Conservation (phyloP, 2,329 filamentous ascomycete species). For the Aphanoascus verrucosus region DNA sequence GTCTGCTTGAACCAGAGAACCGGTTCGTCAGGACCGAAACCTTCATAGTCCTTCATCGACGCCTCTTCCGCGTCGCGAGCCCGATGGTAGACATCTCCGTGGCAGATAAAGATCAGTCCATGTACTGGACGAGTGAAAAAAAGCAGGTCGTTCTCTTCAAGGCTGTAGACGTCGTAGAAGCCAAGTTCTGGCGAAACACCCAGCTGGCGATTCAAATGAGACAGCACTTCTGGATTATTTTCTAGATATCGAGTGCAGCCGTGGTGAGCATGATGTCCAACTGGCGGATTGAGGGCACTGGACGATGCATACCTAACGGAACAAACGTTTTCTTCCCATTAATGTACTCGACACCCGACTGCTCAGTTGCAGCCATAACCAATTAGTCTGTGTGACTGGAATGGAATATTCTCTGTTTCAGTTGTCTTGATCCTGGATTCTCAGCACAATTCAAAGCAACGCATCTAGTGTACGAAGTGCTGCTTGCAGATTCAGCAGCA, state of each 20-base stretch:
- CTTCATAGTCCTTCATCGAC: conserved; percentile 35
- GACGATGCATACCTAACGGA: conserved; percentile 21
- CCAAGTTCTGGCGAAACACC: conserved; percentile 38
- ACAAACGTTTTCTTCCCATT: conserved; percentile 27
- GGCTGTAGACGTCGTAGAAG: conserved; percentile 46
- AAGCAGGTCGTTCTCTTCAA: conserved; percentile 42
- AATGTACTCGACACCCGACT: conserved; percentile 16
- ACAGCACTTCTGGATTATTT: conserved; percentile 48
- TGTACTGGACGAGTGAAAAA: conserved; percentile 42
- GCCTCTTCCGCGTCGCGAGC: conserved; percentile 36
- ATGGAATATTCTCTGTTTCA: not conserved
- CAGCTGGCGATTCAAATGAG: conserved; percentile 40
- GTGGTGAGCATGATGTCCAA: not conserved
- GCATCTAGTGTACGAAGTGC: not conserved
- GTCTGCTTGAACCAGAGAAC: conserved; percentile 51
- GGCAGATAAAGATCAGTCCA: conserved; percentile 44
- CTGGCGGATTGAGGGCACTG: not conserved
- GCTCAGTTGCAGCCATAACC: conserved; percentile 10
- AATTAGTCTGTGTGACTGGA: not conserved
- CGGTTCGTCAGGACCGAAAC: conserved; percentile 40
- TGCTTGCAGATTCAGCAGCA: too few relatives aligned
- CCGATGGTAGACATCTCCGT: conserved; percentile 32
- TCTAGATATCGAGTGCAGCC: conserved; percentile 27
- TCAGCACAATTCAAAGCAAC: not conserved
- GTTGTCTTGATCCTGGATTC: not conserved